Evolutionary conservation across 306 rosid genomes (phyloP).

Genomic region (Fagus sylvatica): DNA sequence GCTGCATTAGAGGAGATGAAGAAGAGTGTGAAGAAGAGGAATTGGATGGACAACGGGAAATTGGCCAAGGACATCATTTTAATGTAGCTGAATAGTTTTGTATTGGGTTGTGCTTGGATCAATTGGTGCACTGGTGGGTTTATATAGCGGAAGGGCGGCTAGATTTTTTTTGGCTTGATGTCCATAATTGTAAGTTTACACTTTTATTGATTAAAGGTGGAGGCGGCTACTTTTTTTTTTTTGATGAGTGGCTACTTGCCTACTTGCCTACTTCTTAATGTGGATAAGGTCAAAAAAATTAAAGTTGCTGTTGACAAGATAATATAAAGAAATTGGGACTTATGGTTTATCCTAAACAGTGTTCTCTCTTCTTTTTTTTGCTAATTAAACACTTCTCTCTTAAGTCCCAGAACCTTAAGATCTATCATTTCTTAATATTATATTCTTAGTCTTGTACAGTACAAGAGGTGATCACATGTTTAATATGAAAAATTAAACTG

Average conservation of each 20-base stretch:
- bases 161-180: slow-evolving; percentile 3
- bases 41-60: background rate
- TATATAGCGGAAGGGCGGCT: background rate
- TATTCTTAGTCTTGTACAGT: too few species aligned
- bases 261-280: background rate
- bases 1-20: slow-evolving; percentile 22
- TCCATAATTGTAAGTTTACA: background rate
- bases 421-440: too few species aligned
- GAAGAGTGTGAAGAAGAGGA: background rate
- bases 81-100: background rate
- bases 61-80: slow-evolving; percentile 1
- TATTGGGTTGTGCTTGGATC: background rate
- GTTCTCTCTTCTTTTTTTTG: too few species aligned
- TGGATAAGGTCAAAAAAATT: background rate
- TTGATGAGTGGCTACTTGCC: background rate
- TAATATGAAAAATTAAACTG: too few species aligned
- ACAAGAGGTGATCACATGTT: too few species aligned
- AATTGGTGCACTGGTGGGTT: background rate
- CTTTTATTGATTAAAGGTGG: background rate
- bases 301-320: background rate
- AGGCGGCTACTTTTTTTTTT: background rate
- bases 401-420: too few species aligned
- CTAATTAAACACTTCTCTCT: too few species aligned
- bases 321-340: too few species aligned
- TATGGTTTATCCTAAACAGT: too few species aligned